Evolutionary conservation across 768 basidiomycete species (phyloP).

Genomic region (Termitomyces sp.): DNA sequence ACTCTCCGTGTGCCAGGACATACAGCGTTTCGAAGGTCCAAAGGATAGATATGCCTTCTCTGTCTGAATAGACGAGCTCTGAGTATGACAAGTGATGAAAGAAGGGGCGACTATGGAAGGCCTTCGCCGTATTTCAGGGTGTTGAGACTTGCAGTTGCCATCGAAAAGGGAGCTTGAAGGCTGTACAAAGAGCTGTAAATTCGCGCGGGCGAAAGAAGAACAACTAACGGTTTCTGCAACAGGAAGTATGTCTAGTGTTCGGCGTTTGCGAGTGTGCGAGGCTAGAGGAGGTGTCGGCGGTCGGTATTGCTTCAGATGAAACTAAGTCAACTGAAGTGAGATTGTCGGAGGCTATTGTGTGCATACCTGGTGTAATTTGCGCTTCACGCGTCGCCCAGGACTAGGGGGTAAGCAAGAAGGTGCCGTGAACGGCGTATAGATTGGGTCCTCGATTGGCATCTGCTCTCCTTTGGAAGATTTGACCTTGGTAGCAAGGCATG

Average conservation of each 20-base stretch:
- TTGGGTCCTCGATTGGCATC: neutral
- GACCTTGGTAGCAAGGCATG: neutral
- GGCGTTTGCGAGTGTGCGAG: slow-evolving; percentile 27
- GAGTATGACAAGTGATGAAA: slow-evolving; percentile 19
- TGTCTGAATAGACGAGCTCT: slow-evolving; percentile 27
- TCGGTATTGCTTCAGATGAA: slow-evolving; percentile 39
- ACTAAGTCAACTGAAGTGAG: neutral
- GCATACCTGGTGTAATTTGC: slow-evolving; percentile 19
- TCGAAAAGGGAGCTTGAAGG: neutral
- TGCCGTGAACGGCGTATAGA: slow-evolving; percentile 2
- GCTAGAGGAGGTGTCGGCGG: slow-evolving; percentile 54
- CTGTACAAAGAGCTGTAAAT: neutral
- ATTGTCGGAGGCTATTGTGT: neutral
- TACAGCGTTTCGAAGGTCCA: slow-evolving; percentile 20
- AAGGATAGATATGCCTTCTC: slow-evolving; percentile 30
- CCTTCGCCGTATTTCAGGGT: neutral
- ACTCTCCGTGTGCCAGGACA: slow-evolving; percentile 22
- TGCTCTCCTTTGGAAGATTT: slow-evolving; percentile 8
- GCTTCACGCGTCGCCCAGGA: slow-evolving; percentile 12
- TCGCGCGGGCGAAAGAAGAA: neutral
- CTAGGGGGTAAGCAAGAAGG: slow-evolving; percentile 2
- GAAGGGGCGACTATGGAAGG: slow-evolving; percentile 10
- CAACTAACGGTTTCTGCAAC: slow-evolving; percentile 1
- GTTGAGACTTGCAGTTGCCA: neutral
- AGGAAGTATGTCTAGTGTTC: slow-evolving; percentile 7